phyloP scores from a whole-genome alignment of 75 land plant species.

The Pseudotsuga menziesii region DNA sequence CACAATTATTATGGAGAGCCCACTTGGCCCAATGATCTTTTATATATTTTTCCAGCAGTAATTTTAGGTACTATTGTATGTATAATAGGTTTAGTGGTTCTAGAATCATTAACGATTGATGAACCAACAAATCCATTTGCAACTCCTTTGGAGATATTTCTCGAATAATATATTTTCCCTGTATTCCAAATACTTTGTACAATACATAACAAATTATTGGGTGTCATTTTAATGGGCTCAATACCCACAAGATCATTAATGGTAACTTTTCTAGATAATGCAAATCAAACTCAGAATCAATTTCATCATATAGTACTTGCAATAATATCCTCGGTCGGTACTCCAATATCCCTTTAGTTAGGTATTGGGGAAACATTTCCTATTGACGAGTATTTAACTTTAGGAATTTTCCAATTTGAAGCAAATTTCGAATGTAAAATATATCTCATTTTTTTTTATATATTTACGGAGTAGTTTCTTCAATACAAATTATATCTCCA shows the following conservation, averaged over 20 bases:
- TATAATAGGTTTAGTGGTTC: conserved; percentile 19
- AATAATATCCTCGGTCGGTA: not conserved
- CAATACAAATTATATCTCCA: too few relatives aligned
- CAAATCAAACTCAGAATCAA: conserved; percentile 1
- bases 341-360: conserved; percentile 3
- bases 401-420: conserved; percentile 9
- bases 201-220: not conserved
- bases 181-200: conserved; percentile 24
- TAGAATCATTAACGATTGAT: conserved; percentile 28
- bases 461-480: not conserved
- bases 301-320: too few relatives aligned
- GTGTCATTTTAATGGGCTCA: conserved; percentile 12
- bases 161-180: conserved; percentile 18
- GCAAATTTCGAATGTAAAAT: not conserved
- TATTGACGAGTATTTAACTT: conserved; percentile 6
- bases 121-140: conserved; percentile 28
- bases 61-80: conserved; percentile 32
- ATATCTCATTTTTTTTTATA: not conserved
- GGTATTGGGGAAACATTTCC: conserved; percentile 2
- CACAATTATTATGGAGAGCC: conserved; percentile 28
- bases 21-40: conserved; percentile 34
- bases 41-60: conserved; percentile 24
- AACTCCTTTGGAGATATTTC: conserved; percentile 28
- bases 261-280: conserved; percentile 4
- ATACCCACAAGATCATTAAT: not conserved